Percentiles rank a stretch among this genome's conserved stretches.
Evolutionary conservation across 1,139 yeast species (phyloP).

Genomic region (Scheffersomyces segobiensis): DNA sequence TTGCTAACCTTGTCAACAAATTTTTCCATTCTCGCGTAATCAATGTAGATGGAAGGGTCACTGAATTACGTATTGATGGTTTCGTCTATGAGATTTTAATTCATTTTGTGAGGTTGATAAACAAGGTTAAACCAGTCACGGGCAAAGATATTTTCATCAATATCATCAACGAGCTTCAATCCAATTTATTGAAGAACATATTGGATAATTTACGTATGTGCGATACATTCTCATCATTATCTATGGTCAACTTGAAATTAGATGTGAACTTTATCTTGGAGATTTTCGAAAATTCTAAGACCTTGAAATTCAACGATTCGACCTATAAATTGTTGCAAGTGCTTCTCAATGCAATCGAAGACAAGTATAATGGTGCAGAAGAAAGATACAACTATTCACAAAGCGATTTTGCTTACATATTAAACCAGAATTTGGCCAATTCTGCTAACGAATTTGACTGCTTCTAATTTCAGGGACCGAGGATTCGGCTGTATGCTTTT

Average conservation of each 20-base stretch:
- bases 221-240: slow-evolving; percentile 17
- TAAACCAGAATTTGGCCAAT: slow-evolving; percentile 30
- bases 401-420: slow-evolving; percentile 28
- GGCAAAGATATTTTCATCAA: slow-evolving; percentile 37
- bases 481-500: not conserved
- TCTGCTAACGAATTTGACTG: slow-evolving; percentile 36
- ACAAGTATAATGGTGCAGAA: slow-evolving; percentile 19
- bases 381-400: slow-evolving; percentile 20
- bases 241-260: slow-evolving; percentile 30
- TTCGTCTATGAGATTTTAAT: slow-evolving; percentile 41
- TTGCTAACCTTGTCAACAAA: slow-evolving; percentile 28
- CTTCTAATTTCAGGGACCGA: slow-evolving; percentile 8
- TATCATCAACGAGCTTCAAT: slow-evolving; percentile 43
- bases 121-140: slow-evolving; percentile 44
- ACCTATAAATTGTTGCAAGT: slow-evolving; percentile 38
- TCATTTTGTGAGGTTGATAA: slow-evolving; percentile 44
- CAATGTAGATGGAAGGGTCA: slow-evolving; percentile 3
- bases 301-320: slow-evolving; percentile 37
- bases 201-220: slow-evolving; percentile 30
- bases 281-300: slow-evolving; percentile 39
- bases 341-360: slow-evolving; percentile 32
- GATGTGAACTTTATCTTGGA: slow-evolving; percentile 43
- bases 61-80: slow-evolving; percentile 34
- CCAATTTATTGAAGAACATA: slow-evolving; percentile 33
- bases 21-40: slow-evolving; percentile 21